These are phyloP conservation scores for Daldinia childiae DNA, from an alignment of 495 filamentous ascomycete species.

Conservation along the genomic window DNA sequence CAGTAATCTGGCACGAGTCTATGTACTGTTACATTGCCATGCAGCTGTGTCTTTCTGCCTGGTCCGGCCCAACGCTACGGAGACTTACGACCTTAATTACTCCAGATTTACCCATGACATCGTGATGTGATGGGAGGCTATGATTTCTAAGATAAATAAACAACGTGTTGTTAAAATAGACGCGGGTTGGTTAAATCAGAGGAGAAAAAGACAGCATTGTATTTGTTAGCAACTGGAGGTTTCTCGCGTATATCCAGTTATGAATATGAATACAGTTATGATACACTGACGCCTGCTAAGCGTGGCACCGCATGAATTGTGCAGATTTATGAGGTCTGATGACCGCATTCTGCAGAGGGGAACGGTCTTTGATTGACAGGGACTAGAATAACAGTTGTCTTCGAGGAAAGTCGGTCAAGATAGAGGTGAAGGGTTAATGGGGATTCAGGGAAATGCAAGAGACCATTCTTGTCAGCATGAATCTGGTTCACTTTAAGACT, in stretches of 20 bases:
- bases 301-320: slow-evolving; percentile 26
- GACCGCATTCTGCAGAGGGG: slow-evolving; percentile 36
- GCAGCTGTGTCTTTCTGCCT: slow-evolving; percentile 3
- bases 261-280: not conserved
- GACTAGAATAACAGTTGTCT: slow-evolving; percentile 21
- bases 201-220: not conserved
- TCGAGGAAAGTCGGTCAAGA: slow-evolving; percentile 40
- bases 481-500: not conserved
- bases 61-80: slow-evolving; percentile 11
- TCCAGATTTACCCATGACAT: not conserved
- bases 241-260: not conserved
- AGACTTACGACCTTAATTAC: slow-evolving; percentile 1
- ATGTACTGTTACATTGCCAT: slow-evolving; percentile 33
- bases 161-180: not conserved
- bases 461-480: not conserved
- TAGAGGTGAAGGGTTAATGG: slow-evolving; percentile 2
- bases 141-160: not conserved
- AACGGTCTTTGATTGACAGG: slow-evolving; percentile 34
- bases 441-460: not conserved
- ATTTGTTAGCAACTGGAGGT: not conserved
- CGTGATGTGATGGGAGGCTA: not conserved
- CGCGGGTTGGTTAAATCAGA: not conserved
- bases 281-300: slow-evolving; percentile 17
- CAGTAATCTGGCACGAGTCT: slow-evolving; percentile 29
- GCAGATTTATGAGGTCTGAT: slow-evolving; percentile 38